Evolutionary conservation across 306 rosid genomes (phyloP), one percentile per base, ranked within the genome.

Genomic region (Spatholobus suberectus): DNA sequence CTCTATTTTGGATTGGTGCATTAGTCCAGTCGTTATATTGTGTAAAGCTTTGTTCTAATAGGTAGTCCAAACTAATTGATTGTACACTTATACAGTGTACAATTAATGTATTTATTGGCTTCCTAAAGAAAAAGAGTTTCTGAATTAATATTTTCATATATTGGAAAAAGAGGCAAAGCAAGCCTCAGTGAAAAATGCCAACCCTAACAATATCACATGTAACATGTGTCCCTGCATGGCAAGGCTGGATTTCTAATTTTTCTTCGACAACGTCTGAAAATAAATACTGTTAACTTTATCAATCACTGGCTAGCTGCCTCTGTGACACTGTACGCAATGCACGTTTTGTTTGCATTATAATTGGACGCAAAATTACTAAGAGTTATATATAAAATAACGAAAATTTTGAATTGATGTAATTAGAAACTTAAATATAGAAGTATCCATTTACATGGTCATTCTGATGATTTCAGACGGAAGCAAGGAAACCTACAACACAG

Each of bases 141-240:
- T 51, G 38, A 43, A 35, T 13, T 6, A 18, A 5, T 47, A 49
- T 49, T 32, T 9, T 1, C 13, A 32, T 9, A 37, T 6, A 37
- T 27, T 0, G 46, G 13, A 49, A 59, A 77, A 65, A 27, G n/a
- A 35, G 4, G 34, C 20, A 21, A 76, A 76, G 8, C 10, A 27
- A 46, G 24, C 24, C 11, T 1, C 18, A 3, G 18, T n/a, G 12
- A 12, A 73, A 29, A 24, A 14, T 23, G 15, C 12, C 18, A 63
- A 65, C 57, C 44, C 65, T 49, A 78, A 20, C n/a, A 63, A 62
- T 15, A 57, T 57, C 80, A 34, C n/a, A 49, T 44, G 14, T 32
- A 17, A 21, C 34, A n/a, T 5, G 27, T 49, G 43, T 23, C 15
- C n/a, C 7, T 34, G 47, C 21, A 51, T 79, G 44, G 20, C 68